Conservation (phyloP, 2,329 filamentous ascomycete species). For the Fusarium sp. region DNA sequence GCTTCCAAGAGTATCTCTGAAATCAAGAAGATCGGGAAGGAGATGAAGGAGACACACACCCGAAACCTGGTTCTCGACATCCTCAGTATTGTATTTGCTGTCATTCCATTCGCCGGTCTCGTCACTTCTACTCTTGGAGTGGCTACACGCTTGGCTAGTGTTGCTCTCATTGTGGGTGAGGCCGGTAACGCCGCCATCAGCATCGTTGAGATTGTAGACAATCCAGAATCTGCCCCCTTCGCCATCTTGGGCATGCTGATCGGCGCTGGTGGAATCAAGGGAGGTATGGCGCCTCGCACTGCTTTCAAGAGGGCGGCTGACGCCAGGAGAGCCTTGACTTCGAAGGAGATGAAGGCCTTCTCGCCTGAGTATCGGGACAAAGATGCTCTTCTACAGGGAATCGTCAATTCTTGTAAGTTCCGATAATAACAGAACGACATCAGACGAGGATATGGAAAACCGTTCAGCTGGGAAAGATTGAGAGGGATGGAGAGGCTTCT, state of each 20-base stretch:
- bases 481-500: too few relatives aligned
- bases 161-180: slow-evolving; percentile 30
- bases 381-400: neutral
- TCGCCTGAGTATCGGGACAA: neutral
- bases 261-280: neutral
- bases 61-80: slow-evolving; percentile 45
- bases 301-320: slow-evolving; percentile 4
- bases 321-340: neutral
- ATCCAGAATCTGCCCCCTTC: slow-evolving; percentile 43
- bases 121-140: neutral
- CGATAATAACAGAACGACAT: too few relatives aligned
- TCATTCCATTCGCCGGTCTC: neutral
- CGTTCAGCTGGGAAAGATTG: too few relatives aligned
- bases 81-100: slow-evolving; percentile 44
- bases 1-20: slow-evolving; percentile 39
- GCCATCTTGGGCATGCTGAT: slow-evolving; percentile 41
- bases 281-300: neutral
- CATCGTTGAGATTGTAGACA: slow-evolving; percentile 39
- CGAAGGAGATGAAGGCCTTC: neutral
- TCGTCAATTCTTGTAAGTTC: neutral
- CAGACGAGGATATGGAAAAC: too few relatives aligned
- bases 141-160: neutral
- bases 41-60: slow-evolving; percentile 32
- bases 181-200: slow-evolving; percentile 38
- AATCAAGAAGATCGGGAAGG: slow-evolving; percentile 41